Conservation (phyloP, 768 basidiomycete genomes). For the Agaricus sinodeliciosus region DNA sequence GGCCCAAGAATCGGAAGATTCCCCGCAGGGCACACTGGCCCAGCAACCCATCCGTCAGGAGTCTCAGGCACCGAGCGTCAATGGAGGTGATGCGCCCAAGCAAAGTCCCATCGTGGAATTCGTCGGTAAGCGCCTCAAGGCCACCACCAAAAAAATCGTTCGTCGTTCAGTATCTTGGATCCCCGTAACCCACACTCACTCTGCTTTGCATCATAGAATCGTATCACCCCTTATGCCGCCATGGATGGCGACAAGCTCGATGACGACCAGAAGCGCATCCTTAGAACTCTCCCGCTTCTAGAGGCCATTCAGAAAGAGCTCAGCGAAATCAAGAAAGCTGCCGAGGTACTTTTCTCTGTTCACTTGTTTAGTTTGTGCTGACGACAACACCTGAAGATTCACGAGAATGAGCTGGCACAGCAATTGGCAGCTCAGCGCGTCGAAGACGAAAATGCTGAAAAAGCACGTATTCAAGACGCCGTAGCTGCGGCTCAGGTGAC, state of each 20-base stretch:
- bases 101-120: slow-evolving; percentile 72
- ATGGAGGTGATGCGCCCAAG: slow-evolving; percentile 46
- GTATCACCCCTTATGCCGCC: slow-evolving; percentile 65
- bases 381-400: slow-evolving; percentile 32
- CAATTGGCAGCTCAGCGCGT: slow-evolving; percentile 48
- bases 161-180: slow-evolving; percentile 18
- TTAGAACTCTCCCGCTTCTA: slow-evolving; percentile 67
- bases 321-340: slow-evolving; percentile 73
- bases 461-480: slow-evolving; percentile 46
- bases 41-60: slow-evolving; percentile 39
- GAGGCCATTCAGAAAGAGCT: slow-evolving; percentile 80
- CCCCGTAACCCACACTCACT: slow-evolving; percentile 8
- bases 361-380: slow-evolving; percentile 5
- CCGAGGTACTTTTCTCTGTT: slow-evolving; percentile 52
- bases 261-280: slow-evolving; percentile 75
- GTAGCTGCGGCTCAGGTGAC: slow-evolving; percentile 54
- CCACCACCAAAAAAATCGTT: slow-evolving; percentile 81
- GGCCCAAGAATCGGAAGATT: slow-evolving; percentile 39
- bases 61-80: slow-evolving; percentile 30
- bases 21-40: slow-evolving; percentile 39
- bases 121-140: slow-evolving; percentile 70
- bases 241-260: slow-evolving; percentile 70
- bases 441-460: slow-evolving; percentile 52
- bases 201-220: slow-evolving; percentile 38
- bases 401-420: slow-evolving; percentile 57